Evolutionary conservation across 2,329 filamentous ascomycete genomes (phyloP).

Genomic region (Domatiomyces globalis): DNA sequence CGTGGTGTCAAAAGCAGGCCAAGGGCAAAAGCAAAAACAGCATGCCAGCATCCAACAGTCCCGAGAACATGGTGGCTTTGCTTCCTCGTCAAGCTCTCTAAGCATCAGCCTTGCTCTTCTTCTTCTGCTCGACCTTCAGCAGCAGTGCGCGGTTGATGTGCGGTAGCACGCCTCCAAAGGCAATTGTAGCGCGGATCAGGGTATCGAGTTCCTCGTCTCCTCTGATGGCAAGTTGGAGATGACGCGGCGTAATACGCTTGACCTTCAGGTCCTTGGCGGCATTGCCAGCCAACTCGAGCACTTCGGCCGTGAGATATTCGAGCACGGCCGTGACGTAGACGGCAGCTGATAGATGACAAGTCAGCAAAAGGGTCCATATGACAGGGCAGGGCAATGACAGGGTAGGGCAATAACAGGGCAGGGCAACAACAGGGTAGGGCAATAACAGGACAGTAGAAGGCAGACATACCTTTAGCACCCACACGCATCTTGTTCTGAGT

Average conservation of each 20-base stretch:
- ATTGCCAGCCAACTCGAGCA: conserved; percentile 94
- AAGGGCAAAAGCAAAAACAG: not conserved
- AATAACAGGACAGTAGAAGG: not conserved
- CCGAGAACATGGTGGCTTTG: not conserved
- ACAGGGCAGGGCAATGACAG: not conserved
- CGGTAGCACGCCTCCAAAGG: conserved; percentile 92
- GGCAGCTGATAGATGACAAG: conserved; percentile 43
- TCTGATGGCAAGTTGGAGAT: conserved; percentile 93
- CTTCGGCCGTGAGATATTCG: conserved; percentile 95
- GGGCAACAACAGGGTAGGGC: not conserved
- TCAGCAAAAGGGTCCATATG: conserved; percentile 9
- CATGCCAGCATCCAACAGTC: not conserved
- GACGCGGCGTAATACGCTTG: conserved; percentile 97
- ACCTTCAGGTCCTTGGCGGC: conserved; percentile 99
- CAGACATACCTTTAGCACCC: conserved; percentile 59
- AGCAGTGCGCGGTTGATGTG: conserved; percentile 97
- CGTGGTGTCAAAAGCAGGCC: no score
- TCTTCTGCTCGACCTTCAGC: conserved; percentile 95
- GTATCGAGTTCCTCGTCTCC: conserved; percentile 98
- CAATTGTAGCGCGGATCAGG: conserved; percentile 91
- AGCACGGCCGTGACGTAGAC: conserved; percentile 97
- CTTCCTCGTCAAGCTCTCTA: not conserved
- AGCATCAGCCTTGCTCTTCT: conserved; percentile 52
- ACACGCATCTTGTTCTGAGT: conserved; percentile 99
- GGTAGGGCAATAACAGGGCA: not conserved